These are phyloP conservation scores for Euphorbia celastroides DNA, from an alignment of 441 rosid genomes.

Conservation along the genomic window DNA sequence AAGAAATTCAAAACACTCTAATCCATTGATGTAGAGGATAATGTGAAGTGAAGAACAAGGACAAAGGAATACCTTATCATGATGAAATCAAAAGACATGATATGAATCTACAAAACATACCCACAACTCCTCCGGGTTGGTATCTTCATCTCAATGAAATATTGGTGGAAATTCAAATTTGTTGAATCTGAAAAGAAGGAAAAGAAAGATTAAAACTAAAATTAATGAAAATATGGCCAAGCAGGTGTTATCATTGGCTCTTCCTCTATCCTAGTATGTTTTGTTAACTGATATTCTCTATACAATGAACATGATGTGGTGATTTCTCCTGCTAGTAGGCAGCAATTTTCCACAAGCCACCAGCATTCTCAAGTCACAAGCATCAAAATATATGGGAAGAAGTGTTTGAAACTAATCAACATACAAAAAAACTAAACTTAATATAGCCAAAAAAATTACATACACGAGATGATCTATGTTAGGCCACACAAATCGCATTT, in stretches of 20 bases:
- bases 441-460: conserved; percentile 21
- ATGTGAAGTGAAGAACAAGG: neutral
- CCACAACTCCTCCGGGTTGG: conserved; percentile 71
- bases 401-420: neutral
- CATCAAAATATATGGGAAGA: conserved; percentile 1
- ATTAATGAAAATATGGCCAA: neutral
- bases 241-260: neutral
- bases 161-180: conserved; percentile 87
- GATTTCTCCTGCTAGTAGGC: neutral
- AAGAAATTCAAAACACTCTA: neutral
- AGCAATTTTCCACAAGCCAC: conserved; percentile 2
- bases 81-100: neutral
- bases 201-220: conserved; percentile 12
- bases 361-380: neutral
- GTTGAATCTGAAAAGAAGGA: conserved; percentile 62
- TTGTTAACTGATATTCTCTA: neutral
- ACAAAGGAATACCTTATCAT: neutral
- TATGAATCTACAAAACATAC: conserved; percentile 30
- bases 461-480: conserved; percentile 95
- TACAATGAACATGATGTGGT: neutral
- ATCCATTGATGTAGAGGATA: neutral
- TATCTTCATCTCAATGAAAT: conserved; percentile 83
- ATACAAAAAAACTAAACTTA: neutral
- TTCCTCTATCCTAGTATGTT: neutral
- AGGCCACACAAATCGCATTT: conserved; percentile 86